Percentiles rank a stretch among this genome's conserved stretches.
Evolutionary conservation across 164 flowering plant species (phyloP).

Genomic region (Piper betle): DNA sequence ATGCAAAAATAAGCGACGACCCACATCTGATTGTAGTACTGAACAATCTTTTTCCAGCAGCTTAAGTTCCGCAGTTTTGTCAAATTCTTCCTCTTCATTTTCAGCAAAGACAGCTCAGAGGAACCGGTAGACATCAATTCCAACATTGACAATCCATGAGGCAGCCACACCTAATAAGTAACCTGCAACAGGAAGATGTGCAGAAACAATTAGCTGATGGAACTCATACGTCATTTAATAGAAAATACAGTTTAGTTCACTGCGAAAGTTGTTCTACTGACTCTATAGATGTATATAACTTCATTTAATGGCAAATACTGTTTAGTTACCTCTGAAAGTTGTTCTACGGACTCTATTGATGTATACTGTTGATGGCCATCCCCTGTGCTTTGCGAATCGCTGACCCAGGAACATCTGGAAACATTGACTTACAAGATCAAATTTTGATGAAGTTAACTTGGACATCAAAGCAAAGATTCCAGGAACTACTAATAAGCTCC

Average conservation of each 20-base stretch:
- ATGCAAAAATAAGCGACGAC: no score
- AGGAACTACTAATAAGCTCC: not conserved
- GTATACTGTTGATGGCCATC: constrained; percentile 42
- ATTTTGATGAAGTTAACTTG: not conserved
- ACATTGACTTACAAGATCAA: not conserved
- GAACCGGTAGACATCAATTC: constrained; percentile 49
- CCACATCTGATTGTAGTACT: no score
- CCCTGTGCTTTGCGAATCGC: constrained; percentile 63
- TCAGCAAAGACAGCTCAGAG: constrained; percentile 23
- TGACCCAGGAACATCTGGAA: constrained; percentile 77
- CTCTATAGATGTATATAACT: no score
- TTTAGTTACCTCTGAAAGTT: constrained; percentile 63
- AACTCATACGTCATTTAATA: not conserved
- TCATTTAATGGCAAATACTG: no score
- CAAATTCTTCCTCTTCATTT: no score
- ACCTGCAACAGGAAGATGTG: constrained; percentile 30
- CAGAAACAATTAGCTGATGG: not conserved
- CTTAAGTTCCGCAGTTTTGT: no score
- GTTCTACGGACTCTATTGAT: constrained; percentile 54
- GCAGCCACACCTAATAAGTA: constrained; percentile 74
- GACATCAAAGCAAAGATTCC: not conserved
- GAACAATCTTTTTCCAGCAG: no score
- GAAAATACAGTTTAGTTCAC: not conserved
- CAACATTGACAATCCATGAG: constrained; percentile 78
- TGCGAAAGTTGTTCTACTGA: no score